phyloP scores from a whole-genome alignment of 1,139 yeast species.

The Debaryomyces psychrophilus region DNA sequence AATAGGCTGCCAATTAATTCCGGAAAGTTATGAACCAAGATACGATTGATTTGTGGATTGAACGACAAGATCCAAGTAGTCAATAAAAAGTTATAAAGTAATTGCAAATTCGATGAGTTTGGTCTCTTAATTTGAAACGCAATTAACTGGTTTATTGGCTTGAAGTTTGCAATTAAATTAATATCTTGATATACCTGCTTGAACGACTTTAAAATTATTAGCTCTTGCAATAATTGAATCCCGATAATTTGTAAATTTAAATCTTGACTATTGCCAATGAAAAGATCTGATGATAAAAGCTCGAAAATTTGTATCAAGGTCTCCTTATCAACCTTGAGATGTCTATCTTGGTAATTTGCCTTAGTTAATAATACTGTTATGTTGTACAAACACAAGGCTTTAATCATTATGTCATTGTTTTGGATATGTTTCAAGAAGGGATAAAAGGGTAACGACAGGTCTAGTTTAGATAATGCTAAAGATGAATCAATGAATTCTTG shows the following conservation, averaged over 20 bases:
- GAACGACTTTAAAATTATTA: constrained; percentile 60
- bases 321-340: constrained; percentile 29
- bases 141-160: constrained; percentile 49
- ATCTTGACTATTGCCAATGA: constrained; percentile 52
- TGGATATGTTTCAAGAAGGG: constrained; percentile 58
- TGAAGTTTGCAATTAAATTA: constrained; percentile 53
- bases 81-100: constrained; percentile 78
- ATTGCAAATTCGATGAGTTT: constrained; percentile 70
- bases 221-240: constrained; percentile 66
- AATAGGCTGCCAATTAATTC: constrained; percentile 58
- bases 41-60: constrained; percentile 55
- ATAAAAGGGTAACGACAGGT: constrained; percentile 54
- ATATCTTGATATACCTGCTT: constrained; percentile 61
- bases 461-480: constrained; percentile 48
- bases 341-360: constrained; percentile 21
- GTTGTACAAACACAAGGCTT: constrained; percentile 49
- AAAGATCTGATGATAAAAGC: constrained; percentile 39
- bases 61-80: constrained; percentile 86
- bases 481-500: constrained; percentile 49
- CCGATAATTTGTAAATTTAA: constrained; percentile 63
- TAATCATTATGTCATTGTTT: constrained; percentile 49
- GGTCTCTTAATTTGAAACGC: constrained; percentile 39
- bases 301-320: constrained; percentile 47
- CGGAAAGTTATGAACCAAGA: constrained; percentile 60
- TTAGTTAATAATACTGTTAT: constrained; percentile 43